phyloP scores from a whole-genome alignment of 83 land plant genomes.

The Thuja plicata region DNA sequence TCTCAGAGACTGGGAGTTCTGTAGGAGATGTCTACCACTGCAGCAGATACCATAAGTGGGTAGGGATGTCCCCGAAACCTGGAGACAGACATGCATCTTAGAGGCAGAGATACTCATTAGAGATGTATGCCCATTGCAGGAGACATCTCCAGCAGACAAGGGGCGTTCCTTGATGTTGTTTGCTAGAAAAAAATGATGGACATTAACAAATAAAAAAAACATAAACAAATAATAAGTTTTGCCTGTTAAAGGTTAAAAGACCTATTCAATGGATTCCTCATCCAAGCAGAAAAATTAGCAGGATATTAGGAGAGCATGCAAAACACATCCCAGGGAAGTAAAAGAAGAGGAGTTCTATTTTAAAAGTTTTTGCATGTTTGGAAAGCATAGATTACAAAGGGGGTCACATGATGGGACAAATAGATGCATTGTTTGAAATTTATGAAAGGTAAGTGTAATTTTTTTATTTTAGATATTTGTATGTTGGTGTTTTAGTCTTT shows the following conservation, averaged over 20 bases:
- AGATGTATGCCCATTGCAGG: neutral
- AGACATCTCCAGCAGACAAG: neutral
- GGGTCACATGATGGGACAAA: neutral
- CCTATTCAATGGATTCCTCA: neutral
- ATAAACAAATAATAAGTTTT: neutral
- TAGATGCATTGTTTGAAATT: neutral
- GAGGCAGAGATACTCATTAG: neutral
- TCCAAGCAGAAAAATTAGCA: neutral
- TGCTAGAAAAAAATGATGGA: neutral
- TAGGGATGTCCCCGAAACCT: neutral
- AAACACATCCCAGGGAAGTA: neutral
- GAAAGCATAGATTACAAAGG: neutral
- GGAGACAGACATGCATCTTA: neutral
- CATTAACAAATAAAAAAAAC: neutral
- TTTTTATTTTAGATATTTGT: neutral
- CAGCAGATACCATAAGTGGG: neutral
- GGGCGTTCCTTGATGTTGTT: neutral
- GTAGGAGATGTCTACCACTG: neutral
- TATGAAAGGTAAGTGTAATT: neutral
- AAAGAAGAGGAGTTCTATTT: neutral
- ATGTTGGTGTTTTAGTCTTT: neutral
- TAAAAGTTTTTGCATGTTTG: neutral
- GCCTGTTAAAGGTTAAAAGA: neutral
- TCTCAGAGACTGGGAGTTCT: neutral
- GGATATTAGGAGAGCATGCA: neutral